Conservation (phyloP, 768 basidiomycete genomes). For the Boletus sensibilis region DNA sequence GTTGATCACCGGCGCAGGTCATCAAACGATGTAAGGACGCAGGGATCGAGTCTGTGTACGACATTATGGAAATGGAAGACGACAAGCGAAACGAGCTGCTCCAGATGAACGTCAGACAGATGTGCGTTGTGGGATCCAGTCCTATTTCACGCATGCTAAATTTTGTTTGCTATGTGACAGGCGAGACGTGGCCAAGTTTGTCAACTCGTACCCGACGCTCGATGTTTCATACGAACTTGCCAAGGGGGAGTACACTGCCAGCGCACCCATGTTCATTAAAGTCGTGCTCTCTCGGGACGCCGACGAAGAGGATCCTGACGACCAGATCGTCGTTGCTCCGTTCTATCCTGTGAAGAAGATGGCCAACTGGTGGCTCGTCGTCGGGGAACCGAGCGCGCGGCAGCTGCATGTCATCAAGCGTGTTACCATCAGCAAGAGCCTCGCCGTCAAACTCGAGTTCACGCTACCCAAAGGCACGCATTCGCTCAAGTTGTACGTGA, state of each 20-base stretch:
- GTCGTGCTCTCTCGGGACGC: constrained; percentile 79
- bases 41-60: constrained; percentile 87
- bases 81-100: constrained; percentile 78
- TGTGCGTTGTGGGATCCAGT: constrained; percentile 52
- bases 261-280: constrained; percentile 76
- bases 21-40: constrained; percentile 82
- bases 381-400: constrained; percentile 79
- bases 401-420: constrained; percentile 83
- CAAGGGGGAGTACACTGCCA: constrained; percentile 83
- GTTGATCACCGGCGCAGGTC: constrained; percentile 43
- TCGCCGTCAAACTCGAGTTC: constrained; percentile 88
- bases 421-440: constrained; percentile 71
- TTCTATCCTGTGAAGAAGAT: constrained; percentile 90
- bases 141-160: background rate
- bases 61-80: constrained; percentile 98
- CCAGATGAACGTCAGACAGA: constrained; percentile 81
- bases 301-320: constrained; percentile 71
- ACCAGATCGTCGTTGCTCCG: constrained; percentile 88
- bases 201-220: constrained; percentile 96
- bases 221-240: constrained; percentile 88
- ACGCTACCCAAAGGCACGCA: constrained; percentile 84
- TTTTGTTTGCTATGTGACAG: constrained; percentile 37
- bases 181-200: constrained; percentile 92
- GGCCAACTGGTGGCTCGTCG: constrained; percentile 96
- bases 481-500: constrained; percentile 80